Evolutionary conservation across 768 basidiomycete genomes (phyloP), one percentile per base, ranked within the genome.

Genomic region (Tricholoma sp.): DNA sequence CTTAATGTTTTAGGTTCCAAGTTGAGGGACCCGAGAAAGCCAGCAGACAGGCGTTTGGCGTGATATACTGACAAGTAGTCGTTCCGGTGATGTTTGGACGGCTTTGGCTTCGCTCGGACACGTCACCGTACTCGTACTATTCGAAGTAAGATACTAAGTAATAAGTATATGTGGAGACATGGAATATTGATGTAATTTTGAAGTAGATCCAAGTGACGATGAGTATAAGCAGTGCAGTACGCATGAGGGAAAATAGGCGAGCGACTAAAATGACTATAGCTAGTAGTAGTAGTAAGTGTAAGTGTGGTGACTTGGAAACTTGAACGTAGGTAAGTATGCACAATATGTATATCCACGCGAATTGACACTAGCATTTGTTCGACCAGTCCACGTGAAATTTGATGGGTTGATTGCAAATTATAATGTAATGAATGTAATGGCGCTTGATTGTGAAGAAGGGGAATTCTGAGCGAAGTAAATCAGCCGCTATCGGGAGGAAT

Each of bases 51-150:
- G 18, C 52, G 55, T 47, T 15, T 24, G 24, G 24, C 4, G 24
- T 24, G 4, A 24, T 24, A 24, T 24, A 24, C 24, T 24, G 24
- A 24, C 24, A 24, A 24, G 24, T 24, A 24, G 24, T 24, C 24
- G 4, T 17, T 29, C 5, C 29, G 4, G 29, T 49, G 58, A 55
- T 75, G 71, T 74, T 74, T 76, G 75, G 70, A 59, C 53, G 47
- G 63, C 69, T 74, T 74, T 74, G 71, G 59, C 34, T 50, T 52
- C 54, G 24, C 24, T 24, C 24, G 41, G 32, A 72, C 73, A 75
- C 74, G 74, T 76, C 70, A 70, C 64, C 54, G 13, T 29, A 31
- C 24, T 49, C 31, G 4, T 17, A n/a, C n/a, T n/a, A n/a, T n/a
- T n/a, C n/a, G n/a, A n/a, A n/a, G n/a, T n/a, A n/a, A n/a, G n/a